Percentiles rank a stretch among this genome's conserved stretches.
Conservation (phyloP, 768 basidiomycete species). For the Boletus edulis region DNA sequence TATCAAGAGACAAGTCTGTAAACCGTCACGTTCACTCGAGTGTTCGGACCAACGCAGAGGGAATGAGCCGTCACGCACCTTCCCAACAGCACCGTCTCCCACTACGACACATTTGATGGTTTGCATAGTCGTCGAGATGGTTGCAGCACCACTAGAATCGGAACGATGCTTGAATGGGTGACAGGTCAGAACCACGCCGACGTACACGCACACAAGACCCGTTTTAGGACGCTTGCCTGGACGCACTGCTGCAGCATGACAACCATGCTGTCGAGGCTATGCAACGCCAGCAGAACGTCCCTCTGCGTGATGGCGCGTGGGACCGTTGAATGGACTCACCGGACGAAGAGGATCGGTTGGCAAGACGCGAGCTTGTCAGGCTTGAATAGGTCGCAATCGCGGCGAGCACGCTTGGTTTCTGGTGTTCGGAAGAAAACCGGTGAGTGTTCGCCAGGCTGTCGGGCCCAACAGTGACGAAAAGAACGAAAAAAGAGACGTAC, state of each 20-base stretch:
- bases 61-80: conserved; percentile 54
- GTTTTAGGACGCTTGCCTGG: conserved; percentile 19
- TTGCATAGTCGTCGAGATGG: conserved; percentile 58
- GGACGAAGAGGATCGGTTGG: conserved; percentile 12
- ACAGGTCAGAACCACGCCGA: conserved; percentile 20
- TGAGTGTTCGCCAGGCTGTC: conserved; percentile 17
- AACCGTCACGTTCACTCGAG: conserved; percentile 3
- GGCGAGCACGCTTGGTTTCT: conserved; percentile 27
- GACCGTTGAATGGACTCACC: conserved; percentile 19
- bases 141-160: conserved; percentile 12
- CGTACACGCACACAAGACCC: conserved; percentile 22
- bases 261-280: conserved; percentile 29
- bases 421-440: conserved; percentile 14
- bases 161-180: conserved; percentile 12
- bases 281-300: conserved; percentile 11
- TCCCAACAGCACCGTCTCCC: conserved; percentile 97
- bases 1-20: conserved; percentile 91
- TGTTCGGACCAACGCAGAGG: background rate
- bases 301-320: conserved; percentile 4
- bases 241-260: conserved; percentile 28
- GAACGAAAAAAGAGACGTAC: conserved; percentile 20
- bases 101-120: conserved; percentile 98
- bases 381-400: conserved; percentile 26
- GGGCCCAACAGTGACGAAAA: background rate
- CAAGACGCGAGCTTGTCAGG: conserved; percentile 19